These are phyloP conservation scores for Pyrenula massariospora DNA, from an alignment of 495 filamentous ascomycete genomes.

Conservation along the genomic window DNA sequence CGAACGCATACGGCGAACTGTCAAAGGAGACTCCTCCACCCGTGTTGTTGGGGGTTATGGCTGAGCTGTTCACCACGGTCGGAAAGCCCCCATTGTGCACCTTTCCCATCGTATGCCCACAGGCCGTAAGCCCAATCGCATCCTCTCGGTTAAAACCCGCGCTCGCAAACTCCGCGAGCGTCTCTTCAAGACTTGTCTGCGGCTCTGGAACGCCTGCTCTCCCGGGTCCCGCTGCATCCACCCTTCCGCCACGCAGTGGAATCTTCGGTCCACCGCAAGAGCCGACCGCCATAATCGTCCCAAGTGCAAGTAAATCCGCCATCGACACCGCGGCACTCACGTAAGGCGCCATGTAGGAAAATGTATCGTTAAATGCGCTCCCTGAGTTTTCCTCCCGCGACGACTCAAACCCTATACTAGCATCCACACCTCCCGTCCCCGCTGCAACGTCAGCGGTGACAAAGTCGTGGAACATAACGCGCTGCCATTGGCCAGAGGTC, in stretches of 20 bases:
- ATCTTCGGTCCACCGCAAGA: slow-evolving; percentile 47
- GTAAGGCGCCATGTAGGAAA: slow-evolving; percentile 41
- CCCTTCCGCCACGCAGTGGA: slow-evolving; percentile 39
- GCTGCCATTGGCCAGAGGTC: slow-evolving; percentile 5
- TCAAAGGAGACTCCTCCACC: slow-evolving; percentile 24
- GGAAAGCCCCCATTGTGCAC: slow-evolving; percentile 46
- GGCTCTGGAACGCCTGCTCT: slow-evolving; percentile 44
- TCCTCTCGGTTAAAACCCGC: slow-evolving; percentile 44
- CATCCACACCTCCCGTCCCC: slow-evolving; percentile 21
- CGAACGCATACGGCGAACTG: slow-evolving; percentile 32
- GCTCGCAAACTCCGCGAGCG: slow-evolving; percentile 40
- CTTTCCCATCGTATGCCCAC: slow-evolving; percentile 50
- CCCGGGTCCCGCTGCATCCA: slow-evolving; percentile 41
- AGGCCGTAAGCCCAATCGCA: slow-evolving; percentile 50
- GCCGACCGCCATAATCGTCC: slow-evolving; percentile 43
- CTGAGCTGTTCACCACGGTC: slow-evolving; percentile 30
- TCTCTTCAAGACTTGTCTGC: slow-evolving; percentile 37
- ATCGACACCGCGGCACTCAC: slow-evolving; percentile 33
- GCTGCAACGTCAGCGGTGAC: slow-evolving; percentile 13
- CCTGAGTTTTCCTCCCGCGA: slow-evolving; percentile 40
- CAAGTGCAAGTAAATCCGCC: slow-evolving; percentile 49
- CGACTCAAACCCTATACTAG: slow-evolving; percentile 19
- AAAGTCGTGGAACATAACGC: slow-evolving; percentile 13
- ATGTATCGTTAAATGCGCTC: slow-evolving; percentile 41
- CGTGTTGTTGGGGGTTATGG: slow-evolving; percentile 33